Evolutionary conservation across 2,329 filamentous ascomycete species (phyloP).

Genomic region (Acephala macrosclerotiorum): DNA sequence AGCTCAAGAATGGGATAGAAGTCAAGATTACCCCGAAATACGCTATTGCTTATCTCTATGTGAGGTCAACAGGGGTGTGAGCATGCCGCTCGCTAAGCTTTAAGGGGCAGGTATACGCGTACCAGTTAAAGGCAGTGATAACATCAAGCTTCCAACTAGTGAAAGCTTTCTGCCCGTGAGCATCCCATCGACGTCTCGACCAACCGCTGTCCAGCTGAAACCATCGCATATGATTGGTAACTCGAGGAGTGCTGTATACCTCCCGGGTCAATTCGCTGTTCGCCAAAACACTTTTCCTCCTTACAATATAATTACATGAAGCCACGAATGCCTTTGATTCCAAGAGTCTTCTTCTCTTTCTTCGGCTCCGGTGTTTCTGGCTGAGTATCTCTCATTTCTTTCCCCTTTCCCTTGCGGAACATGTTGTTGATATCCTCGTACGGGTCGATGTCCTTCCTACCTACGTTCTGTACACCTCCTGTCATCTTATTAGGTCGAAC

Average conservation of each 20-base stretch:
- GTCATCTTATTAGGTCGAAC: neutral
- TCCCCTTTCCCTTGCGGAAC: slow-evolving; percentile 24
- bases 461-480: slow-evolving; percentile 59
- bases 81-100: neutral
- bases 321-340: slow-evolving; percentile 15
- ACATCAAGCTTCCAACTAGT: neutral
- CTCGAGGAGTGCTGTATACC: neutral
- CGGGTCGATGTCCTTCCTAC: slow-evolving; percentile 39
- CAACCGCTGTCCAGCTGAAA: neutral
- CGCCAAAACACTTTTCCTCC: neutral
- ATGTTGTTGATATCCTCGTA: too few species aligned
- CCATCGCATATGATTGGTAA: neutral
- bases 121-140: neutral
- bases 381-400: slow-evolving; percentile 16
- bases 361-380: slow-evolving; percentile 7
- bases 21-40: neutral
- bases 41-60: slow-evolving; percentile 7
- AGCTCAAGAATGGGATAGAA: neutral
- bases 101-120: neutral
- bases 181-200: too few species aligned
- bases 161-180: neutral
- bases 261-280: neutral
- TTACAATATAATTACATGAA: slow-evolving; percentile 11
- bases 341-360: slow-evolving; percentile 22
- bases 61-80: neutral